A percentile compares a stretch with the other conserved stretches of the same genome.
Conservation (phyloP, 108 stramenopile genomes). For the Mayamaea pseudoterrestris region DNA sequence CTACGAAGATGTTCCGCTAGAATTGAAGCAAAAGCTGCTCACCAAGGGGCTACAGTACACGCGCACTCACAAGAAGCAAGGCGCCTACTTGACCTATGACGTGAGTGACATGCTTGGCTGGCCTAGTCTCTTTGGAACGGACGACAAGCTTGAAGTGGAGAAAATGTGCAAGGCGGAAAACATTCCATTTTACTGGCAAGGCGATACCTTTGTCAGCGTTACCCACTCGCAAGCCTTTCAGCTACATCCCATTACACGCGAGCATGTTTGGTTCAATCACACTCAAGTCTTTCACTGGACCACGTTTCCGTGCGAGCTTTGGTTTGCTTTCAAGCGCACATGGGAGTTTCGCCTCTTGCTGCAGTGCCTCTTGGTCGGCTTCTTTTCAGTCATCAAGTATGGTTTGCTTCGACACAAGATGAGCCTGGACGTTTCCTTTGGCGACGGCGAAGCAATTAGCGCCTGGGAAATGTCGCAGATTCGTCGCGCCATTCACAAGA, state of each 20-base stretch:
- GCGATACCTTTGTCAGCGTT: conserved; percentile 13
- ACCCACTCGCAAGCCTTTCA: conserved; percentile 15
- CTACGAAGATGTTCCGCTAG: conserved; percentile 11
- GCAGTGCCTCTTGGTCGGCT: not conserved
- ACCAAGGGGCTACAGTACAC: conserved; percentile 21
- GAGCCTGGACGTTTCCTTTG: conserved; percentile 13
- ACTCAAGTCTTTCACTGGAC: conserved; percentile 22
- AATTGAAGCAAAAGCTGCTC: conserved; percentile 16
- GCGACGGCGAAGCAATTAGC: conserved; percentile 17
- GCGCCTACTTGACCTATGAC: conserved; percentile 9
- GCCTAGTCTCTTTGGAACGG: conserved; percentile 23
- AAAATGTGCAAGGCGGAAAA: conserved; percentile 11
- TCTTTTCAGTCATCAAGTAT: conserved; percentile 7
- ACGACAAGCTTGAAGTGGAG: conserved; percentile 16
- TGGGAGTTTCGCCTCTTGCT: conserved; percentile 6
- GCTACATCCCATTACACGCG: conserved; percentile 24
- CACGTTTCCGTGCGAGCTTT: conserved; percentile 17
- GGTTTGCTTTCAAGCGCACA: conserved; percentile 8
- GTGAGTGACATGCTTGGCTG: conserved; percentile 15
- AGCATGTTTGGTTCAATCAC: conserved; percentile 30
- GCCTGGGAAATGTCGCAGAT: conserved; percentile 22
- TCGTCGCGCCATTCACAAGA: conserved; percentile 19
- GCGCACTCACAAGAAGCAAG: conserved; percentile 18
- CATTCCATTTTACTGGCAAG: conserved; percentile 11
- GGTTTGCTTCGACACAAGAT: conserved; percentile 13